Evolutionary conservation across 345 rosid species (phyloP), one percentile per base, ranked within the genome.

Genomic region (Capsella bursapastoris): DNA sequence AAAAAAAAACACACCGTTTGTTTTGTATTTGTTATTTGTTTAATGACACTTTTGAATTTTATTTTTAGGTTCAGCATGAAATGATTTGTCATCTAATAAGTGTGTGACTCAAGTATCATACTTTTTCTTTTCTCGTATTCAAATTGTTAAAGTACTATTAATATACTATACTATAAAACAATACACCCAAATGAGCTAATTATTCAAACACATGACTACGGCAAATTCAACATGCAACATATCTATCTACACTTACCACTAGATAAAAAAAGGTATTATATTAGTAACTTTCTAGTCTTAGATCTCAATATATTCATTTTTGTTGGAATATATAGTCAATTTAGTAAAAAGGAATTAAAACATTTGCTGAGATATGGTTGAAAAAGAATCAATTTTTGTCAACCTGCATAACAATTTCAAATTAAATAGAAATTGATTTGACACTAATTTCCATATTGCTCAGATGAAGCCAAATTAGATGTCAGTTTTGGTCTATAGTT

Each of bases 381-480:
- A 56, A 57, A 57, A 70, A 56, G 38, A 64, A 70, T 29, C 6
- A 58, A 29, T 3, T 22, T 58, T 66, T 34, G 81, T 71, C 77
- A 77, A 71, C 81, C 57, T 34, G 0, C 38, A 76, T 45, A 34
- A 76, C 4, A 70, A 2, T 14, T 7, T 22, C 0, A 50, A 40
- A 57, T 5, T 40, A 40, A 49, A 47, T 0, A 13, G 13, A 43
- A 43, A 4, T 8, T 59, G 72, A 65, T 65, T 71, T 71, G 68
- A 71, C 76, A 64, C 49, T 64, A 41, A 71, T 77, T 40, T 40
- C 55, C 12, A 43, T 50, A 27, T 65, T 41, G 28, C 43, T 71
- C 81, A 71, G 35, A 41, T 66, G 28, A 66, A 59, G 68, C 69
- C 73, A 71, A 72, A 59, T 66, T 71, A 66, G 68, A 71, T 71